Base-by-base conservation (phyloP, 192 early-diverging fungal genomes). In the Haplosporangium gracile region DNA sequence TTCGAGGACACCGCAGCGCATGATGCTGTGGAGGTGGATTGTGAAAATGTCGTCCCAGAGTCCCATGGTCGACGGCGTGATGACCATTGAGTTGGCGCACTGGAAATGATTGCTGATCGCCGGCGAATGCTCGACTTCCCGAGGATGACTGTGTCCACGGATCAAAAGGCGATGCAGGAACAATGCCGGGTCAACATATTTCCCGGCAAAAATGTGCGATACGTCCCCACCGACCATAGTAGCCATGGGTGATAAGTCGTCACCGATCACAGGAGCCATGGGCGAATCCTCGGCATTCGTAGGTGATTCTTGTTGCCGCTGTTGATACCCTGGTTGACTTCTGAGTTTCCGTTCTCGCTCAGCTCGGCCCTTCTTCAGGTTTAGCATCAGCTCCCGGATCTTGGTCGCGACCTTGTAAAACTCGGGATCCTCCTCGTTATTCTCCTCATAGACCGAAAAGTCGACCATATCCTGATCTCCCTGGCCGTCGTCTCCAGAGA, bases 11-110 rank as follows among this genome's bases (percentile, higher is more conserved):
- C 84, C 84, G 36, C 84, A 80, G 45, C 84, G 84, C 53, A 81
- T 70, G 42, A 86, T 78, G 7, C 53, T 32, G 22, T 36, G 32
- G 0, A 34, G 3, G 18, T 73, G 49, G 70, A 86, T 40, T 6
- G 84, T 86, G 39, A 57, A 86, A n/a, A 86, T 47, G n/a, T 86
- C 84, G 63, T 86, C 84, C 68, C 43, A 71, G 26, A 86, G 24
- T 20, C 79, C 84, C 78, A 86, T 80, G 15, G 75, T 32, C 34
- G 84, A 86, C 0, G 84, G 84, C 5, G 75, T 63, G 24, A 86
- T 76, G 8, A 51, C 49, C 43, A 86, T 75, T 10, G 84, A 86
- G 51, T 86, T 77, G 71, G 84, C 84, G 34, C 84, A 86, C 26
- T 86, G 84, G 18, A 29, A 29, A n/a, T 86, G 84, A 10, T 60